phyloP scores from a whole-genome alignment of 805 yeast genomes.

The Jamesozyma spencerorum region DNA sequence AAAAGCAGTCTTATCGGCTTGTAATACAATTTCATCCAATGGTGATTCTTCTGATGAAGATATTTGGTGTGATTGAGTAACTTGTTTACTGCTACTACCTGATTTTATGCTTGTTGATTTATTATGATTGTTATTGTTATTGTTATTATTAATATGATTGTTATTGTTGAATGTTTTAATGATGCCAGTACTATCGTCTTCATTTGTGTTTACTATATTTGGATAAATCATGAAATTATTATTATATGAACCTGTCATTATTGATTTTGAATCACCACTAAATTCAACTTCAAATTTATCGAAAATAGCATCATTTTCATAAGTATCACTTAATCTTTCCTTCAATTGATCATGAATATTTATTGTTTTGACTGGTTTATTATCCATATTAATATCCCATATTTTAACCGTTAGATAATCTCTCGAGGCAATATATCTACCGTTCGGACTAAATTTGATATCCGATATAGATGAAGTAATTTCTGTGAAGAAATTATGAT shows the following conservation, averaged over 20 bases:
- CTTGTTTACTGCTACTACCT: slow-evolving; percentile 1
- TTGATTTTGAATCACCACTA: slow-evolving; percentile 82
- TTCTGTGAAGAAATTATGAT: slow-evolving; percentile 94
- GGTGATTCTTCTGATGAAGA: slow-evolving; percentile 3
- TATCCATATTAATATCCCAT: slow-evolving; percentile 98
- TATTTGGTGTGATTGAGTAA: neutral
- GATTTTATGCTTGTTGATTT: slow-evolving; percentile 4
- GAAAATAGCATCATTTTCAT: slow-evolving; percentile 96
- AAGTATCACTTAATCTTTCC: slow-evolving; percentile 89
- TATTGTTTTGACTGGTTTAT: slow-evolving; percentile 86
- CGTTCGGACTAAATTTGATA: slow-evolving; percentile 84
- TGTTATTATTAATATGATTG: slow-evolving; percentile 4
- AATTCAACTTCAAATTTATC: slow-evolving; percentile 97
- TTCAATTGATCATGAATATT: slow-evolving; percentile 92
- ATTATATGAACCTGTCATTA: slow-evolving; percentile 96
- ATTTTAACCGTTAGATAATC: slow-evolving; percentile 96
- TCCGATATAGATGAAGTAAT: slow-evolving; percentile 91
- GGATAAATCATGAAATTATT: slow-evolving; percentile 97
- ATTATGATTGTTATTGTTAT: slow-evolving; percentile 1
- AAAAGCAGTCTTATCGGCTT: slow-evolving; percentile 97
- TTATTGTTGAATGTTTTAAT: slow-evolving; percentile 7
- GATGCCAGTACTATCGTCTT: slow-evolving; percentile 10
- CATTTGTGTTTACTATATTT: slow-evolving; percentile 45
- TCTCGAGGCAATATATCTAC: slow-evolving; percentile 90
- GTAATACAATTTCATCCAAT: slow-evolving; percentile 62